Evolutionary conservation across 306 rosid genomes (phyloP).

Genomic region (Prunus davidiana): DNA sequence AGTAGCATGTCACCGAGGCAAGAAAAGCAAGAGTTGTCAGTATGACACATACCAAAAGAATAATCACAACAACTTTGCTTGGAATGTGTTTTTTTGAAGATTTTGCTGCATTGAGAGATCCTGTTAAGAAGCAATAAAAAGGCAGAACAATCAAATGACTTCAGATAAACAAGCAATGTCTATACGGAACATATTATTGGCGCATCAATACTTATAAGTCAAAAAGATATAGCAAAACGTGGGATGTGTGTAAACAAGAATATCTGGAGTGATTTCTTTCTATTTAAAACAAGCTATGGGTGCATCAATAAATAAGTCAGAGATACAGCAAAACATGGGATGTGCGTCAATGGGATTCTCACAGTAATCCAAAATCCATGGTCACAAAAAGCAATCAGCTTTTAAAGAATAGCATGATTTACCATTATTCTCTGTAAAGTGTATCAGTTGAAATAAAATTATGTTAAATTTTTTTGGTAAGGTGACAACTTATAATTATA

Average conservation of each 20-base stretch:
- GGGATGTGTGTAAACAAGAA: background rate
- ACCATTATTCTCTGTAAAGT: background rate
- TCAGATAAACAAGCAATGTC: background rate
- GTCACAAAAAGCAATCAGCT: background rate
- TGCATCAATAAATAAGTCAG: background rate
- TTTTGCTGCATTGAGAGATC: conserved; percentile 38
- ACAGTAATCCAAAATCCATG: background rate
- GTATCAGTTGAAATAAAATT: background rate
- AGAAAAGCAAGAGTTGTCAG: conserved; percentile 69
- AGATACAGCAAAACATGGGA: background rate
- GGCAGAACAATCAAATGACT: conserved; percentile 7
- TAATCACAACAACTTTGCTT: conserved; percentile 53
- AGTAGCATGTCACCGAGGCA: conserved; percentile 51
- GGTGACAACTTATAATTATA: background rate
- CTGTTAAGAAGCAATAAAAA: conserved; percentile 48
- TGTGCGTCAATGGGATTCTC: background rate
- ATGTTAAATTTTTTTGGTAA: too few species aligned
- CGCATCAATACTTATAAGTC: background rate
- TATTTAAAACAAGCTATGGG: background rate
- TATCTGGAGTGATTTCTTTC: background rate
- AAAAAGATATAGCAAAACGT: too few species aligned
- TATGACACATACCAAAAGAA: conserved; percentile 51
- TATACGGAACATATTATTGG: background rate
- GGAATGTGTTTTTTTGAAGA: conserved; percentile 61
- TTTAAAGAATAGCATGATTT: background rate